Conservation (phyloP, 495 filamentous ascomycete genomes). For the Stereocaulon alpinum region DNA sequence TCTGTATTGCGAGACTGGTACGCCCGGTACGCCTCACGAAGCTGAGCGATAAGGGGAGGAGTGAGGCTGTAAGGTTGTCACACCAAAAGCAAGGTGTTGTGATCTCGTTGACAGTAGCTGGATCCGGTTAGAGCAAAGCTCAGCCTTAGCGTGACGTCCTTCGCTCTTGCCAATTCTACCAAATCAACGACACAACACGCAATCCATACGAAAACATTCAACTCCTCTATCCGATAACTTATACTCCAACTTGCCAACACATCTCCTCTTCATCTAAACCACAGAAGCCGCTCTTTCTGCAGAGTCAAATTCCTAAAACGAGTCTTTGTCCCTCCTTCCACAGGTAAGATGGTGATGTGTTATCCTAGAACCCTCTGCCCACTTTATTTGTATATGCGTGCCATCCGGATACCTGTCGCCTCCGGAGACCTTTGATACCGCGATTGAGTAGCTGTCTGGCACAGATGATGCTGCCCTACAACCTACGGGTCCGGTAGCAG, state of each 20-base stretch:
- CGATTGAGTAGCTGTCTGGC: neutral
- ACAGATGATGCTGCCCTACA: too few species aligned
- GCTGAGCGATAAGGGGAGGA: neutral
- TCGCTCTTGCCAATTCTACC: conserved; percentile 10
- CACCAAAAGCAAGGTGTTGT: neutral
- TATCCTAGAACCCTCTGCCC: neutral
- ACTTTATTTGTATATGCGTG: neutral
- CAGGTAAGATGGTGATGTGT: conserved; percentile 1
- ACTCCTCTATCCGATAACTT: neutral
- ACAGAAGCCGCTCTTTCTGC: neutral
- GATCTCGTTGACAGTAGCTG: neutral
- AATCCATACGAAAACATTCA: neutral
- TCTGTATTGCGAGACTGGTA: neutral
- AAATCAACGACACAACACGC: conserved; percentile 1
- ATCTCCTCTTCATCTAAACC: neutral
- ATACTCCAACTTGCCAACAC: neutral
- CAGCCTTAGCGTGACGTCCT: conserved; percentile 11
- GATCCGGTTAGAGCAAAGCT: neutral
- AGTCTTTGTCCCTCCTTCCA: neutral
- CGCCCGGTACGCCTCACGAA: neutral
- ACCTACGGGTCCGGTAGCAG: neutral
- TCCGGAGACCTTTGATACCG: neutral
- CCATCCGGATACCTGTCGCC: too few species aligned
- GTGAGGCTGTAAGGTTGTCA: neutral
- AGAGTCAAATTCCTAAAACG: neutral